Percentiles rank a stretch among this genome's conserved stretches.
phyloP scores from a whole-genome alignment of 2,329 filamentous ascomycete genomes.

The Xylariomycetidae sp. region DNA sequence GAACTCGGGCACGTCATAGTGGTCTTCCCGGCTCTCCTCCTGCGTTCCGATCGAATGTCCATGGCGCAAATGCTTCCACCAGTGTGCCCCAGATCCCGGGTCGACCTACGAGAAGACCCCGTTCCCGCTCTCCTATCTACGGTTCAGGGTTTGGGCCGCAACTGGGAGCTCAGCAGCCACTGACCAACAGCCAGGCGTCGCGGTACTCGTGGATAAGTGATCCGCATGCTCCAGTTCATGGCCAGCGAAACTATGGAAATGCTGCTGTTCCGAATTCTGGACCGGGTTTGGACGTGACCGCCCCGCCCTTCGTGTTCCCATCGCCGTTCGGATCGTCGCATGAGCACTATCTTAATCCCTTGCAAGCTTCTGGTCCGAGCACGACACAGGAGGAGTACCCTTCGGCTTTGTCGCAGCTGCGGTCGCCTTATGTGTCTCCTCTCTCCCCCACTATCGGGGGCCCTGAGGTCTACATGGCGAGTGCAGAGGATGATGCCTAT shows the following conservation, averaged over 20 bases:
- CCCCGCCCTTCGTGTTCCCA: slow-evolving; percentile 10
- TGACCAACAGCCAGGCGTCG: slow-evolving; percentile 9
- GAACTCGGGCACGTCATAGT: slow-evolving; percentile 23
- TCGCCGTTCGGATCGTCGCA: slow-evolving; percentile 9
- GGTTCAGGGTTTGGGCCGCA: slow-evolving; percentile 2
- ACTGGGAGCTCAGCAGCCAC: slow-evolving; percentile 7
- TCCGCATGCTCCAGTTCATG: no score
- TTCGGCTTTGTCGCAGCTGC: slow-evolving; percentile 13
- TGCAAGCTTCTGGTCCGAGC: slow-evolving; percentile 4
- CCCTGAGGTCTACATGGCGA: slow-evolving; percentile 15
- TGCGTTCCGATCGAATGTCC: slow-evolving; percentile 14
- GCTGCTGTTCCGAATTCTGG: no score
- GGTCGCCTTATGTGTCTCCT: slow-evolving; percentile 8
- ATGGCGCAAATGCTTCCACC: slow-evolving; percentile 11
- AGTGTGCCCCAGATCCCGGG: slow-evolving; percentile 17
- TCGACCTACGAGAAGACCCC: slow-evolving; percentile 14
- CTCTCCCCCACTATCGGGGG: slow-evolving; percentile 16
- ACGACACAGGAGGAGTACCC: slow-evolving; percentile 11
- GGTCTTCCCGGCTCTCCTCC: slow-evolving; percentile 20
- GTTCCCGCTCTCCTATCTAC: slow-evolving; percentile 8
- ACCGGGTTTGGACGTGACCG: no score
- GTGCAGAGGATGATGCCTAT: slow-evolving; percentile 9
- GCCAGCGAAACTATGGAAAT: no score
- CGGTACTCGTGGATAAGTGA: slow-evolving; percentile 15
- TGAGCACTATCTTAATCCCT: slow-evolving; percentile 14